These are phyloP conservation scores for Melaleuca alternifolia DNA, from an alignment of 345 rosid species.

Conservation along the genomic window DNA sequence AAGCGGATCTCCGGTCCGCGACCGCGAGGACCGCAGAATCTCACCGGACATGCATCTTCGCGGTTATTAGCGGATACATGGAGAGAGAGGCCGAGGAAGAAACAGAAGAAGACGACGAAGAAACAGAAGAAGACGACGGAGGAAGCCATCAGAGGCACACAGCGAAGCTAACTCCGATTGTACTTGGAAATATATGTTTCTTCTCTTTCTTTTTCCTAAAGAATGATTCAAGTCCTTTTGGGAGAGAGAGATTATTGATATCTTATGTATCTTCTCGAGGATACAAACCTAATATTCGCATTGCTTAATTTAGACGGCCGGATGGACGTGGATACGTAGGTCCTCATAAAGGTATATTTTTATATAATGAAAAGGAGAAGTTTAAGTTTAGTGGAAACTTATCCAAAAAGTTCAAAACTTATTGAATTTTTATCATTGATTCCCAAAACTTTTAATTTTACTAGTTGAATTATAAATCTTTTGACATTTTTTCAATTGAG, in stretches of 20 bases:
- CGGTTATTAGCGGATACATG: background rate
- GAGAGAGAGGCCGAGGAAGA: background rate
- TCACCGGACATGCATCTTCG: background rate
- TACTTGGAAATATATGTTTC: background rate
- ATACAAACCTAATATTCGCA: background rate
- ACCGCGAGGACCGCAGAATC: background rate
- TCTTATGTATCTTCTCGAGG: background rate
- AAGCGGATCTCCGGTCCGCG: background rate
- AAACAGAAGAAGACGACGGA: background rate
- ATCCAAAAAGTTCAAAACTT: too few species aligned
- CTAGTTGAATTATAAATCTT: too few species aligned
- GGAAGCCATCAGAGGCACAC: background rate
- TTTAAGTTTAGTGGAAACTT: too few species aligned
- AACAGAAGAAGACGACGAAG: background rate
- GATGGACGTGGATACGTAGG: background rate
- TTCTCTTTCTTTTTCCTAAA: background rate
- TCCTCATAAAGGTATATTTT: background rate
- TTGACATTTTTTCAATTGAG: too few species aligned
- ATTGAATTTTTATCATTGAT: too few species aligned
- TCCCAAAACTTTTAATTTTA: too few species aligned
- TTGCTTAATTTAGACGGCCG: background rate
- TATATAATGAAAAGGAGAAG: background rate
- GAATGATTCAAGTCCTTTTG: background rate
- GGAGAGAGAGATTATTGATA: background rate
- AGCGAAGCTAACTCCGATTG: background rate